Conservation (phyloP, 2,329 filamentous ascomycete species). For the Fusarium longipes region DNA sequence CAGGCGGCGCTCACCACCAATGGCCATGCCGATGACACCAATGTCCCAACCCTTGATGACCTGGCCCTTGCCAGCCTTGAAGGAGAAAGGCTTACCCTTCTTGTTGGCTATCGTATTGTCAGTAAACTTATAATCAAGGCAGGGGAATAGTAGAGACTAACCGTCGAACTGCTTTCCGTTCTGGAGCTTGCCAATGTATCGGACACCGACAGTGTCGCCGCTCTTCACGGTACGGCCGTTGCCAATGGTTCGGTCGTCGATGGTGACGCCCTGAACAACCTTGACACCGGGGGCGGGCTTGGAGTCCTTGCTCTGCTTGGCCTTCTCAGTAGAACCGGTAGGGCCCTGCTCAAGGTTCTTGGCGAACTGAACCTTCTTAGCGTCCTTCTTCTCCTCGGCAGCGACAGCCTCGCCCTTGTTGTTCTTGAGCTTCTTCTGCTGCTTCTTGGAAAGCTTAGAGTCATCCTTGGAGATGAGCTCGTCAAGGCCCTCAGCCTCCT, state of each 20-base stretch:
- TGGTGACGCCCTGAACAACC: constrained; percentile 85
- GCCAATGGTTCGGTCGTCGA: constrained; percentile 96
- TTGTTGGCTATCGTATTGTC: constrained; percentile 79
- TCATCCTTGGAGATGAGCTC: constrained; percentile 86
- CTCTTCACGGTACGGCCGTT: constrained; percentile 87
- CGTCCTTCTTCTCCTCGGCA: constrained; percentile 68
- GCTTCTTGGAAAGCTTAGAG: constrained; percentile 90
- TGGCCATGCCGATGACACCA: constrained; percentile 89
- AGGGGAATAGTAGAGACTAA: constrained; percentile 59
- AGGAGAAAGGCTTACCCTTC: constrained; percentile 96
- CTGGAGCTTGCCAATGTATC: constrained; percentile 97
- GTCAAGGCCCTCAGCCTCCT: constrained; percentile 79
- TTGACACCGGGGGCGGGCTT: constrained; percentile 72
- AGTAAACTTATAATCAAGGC: constrained; percentile 19
- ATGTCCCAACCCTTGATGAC: constrained; percentile 99
- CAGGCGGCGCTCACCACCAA: constrained; percentile 92
- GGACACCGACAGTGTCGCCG: constrained; percentile 90
- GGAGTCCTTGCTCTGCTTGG: constrained; percentile 54
- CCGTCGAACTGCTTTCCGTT: constrained; percentile 96
- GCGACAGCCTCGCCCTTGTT: constrained; percentile 90
- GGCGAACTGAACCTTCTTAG: constrained; percentile 97
- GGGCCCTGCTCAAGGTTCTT: constrained; percentile 99
- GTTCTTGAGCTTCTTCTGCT: constrained; percentile 98
- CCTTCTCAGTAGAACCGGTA: constrained; percentile 72
- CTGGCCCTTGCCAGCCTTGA: constrained; percentile 93